Conservation (phyloP, 2,329 filamentous ascomycete species). For the Epichloe baconii region DNA sequence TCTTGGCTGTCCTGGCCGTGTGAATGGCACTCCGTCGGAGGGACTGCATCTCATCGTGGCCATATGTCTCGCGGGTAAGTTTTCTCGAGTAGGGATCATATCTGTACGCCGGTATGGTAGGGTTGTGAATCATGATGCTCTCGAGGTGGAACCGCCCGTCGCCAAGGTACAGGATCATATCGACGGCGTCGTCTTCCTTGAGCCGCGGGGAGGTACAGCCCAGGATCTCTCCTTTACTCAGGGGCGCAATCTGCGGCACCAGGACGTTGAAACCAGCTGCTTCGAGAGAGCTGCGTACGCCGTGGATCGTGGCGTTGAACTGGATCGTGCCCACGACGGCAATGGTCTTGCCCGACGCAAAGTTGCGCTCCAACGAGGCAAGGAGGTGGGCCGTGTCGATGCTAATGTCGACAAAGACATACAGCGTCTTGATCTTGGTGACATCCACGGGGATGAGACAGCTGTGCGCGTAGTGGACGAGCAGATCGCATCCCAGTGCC, state of each 20-base stretch:
- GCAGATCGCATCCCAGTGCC: conserved; percentile 81
- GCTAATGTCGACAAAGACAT: conserved; percentile 95
- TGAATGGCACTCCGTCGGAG: conserved; percentile 66
- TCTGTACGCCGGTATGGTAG: conserved; percentile 75
- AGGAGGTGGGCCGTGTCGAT: conserved; percentile 85
- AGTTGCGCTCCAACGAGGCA: conserved; percentile 79
- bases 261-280: conserved; percentile 73
- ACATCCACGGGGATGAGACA: conserved; percentile 94
- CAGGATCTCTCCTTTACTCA: conserved; percentile 90
- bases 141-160: conserved; percentile 94
- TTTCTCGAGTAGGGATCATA: conserved; percentile 95
- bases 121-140: conserved; percentile 98
- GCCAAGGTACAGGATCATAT: conserved; percentile 77
- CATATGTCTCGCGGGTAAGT: conserved; percentile 82
- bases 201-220: conserved; percentile 88
- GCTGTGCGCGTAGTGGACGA: conserved; percentile 95
- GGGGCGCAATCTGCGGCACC: conserved; percentile 81
- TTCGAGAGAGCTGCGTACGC: conserved; percentile 63
- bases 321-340: conserved; percentile 95
- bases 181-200: conserved; percentile 43
- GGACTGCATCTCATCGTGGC: conserved; percentile 79
- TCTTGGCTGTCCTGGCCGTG: conserved; percentile 61
- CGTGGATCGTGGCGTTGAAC: conserved; percentile 95
- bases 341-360: conserved; percentile 70
- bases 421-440: conserved; percentile 91